These are phyloP conservation scores for Silene coronaria DNA, from an alignment of 179 eudicot genomes.

Conservation along the genomic window DNA sequence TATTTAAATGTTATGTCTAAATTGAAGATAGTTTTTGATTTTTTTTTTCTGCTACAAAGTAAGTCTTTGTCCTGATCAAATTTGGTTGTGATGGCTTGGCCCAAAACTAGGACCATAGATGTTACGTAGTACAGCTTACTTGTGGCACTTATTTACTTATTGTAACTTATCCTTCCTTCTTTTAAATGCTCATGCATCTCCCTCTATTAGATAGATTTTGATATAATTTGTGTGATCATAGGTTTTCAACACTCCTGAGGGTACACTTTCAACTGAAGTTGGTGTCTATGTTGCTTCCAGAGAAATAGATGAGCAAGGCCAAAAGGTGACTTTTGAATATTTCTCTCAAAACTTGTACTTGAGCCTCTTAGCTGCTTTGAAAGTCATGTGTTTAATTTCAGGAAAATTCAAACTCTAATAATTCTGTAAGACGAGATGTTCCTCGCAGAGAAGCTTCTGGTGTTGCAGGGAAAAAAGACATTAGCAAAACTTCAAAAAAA, in stretches of 20 bases:
- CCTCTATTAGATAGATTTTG: not conserved
- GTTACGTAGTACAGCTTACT: not conserved
- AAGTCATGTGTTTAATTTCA: constrained; percentile 22
- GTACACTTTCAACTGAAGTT: constrained; percentile 81
- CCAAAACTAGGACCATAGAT: not conserved
- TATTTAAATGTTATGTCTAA: too few species aligned
- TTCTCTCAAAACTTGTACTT: constrained; percentile 11
- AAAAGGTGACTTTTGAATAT: constrained; percentile 38
- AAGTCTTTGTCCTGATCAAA: not conserved
- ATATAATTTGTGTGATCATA: constrained; percentile 25
- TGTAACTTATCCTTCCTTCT: not conserved
- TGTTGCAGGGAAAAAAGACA: constrained; percentile 55
- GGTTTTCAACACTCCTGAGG: constrained; percentile 91
- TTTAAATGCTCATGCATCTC: not conserved
- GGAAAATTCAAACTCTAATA: constrained; percentile 56
- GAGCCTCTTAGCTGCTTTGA: not conserved
- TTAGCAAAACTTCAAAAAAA: constrained; percentile 56
- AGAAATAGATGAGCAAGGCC: constrained; percentile 50
- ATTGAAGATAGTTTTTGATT: too few species aligned
- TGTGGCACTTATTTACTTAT: not conserved
- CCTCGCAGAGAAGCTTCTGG: constrained; percentile 43
- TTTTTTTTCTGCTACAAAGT: not conserved
- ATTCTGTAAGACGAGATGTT: constrained; percentile 49
- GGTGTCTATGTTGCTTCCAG: constrained; percentile 78
- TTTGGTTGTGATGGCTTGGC: not conserved